phyloP scores from a whole-genome alignment of 2,329 filamentous ascomycete species.

The Verticillium alfalfae region DNA sequence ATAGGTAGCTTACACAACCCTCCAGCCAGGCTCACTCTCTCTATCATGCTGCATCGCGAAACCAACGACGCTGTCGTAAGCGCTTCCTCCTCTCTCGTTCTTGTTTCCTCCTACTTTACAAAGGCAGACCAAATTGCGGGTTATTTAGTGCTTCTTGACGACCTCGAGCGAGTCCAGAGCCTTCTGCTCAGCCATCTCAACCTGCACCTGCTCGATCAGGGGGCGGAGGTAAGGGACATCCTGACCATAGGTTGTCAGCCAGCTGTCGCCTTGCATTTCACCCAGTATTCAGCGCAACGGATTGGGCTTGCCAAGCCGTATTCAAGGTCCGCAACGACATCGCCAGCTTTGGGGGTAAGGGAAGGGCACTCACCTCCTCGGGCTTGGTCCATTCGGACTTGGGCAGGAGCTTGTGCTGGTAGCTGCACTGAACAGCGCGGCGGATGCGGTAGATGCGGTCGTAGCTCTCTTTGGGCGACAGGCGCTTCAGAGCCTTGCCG shows the following conservation, averaged over 20 bases:
- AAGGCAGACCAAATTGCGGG: constrained; percentile 5
- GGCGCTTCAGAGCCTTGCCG: constrained; percentile 83
- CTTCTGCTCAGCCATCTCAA: constrained; percentile 44
- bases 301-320: neutral
- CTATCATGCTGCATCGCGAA: neutral
- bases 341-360: neutral
- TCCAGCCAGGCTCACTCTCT: neutral
- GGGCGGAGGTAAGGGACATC: constrained; percentile 50
- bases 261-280: neutral
- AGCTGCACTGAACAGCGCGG: constrained; percentile 77
- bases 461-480: constrained; percentile 84
- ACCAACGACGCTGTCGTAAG: neutral
- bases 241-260: constrained; percentile 20
- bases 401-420: constrained; percentile 60
- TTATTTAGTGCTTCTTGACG: constrained; percentile 32
- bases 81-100: neutral
- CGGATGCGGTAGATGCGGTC: constrained; percentile 97
- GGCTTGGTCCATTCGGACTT: constrained; percentile 56
- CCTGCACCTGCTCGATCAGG: constrained; percentile 46
- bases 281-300: neutral
- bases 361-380: constrained; percentile 35
- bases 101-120: neutral
- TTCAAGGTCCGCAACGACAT: neutral
- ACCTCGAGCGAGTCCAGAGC: constrained; percentile 45
- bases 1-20: constrained; percentile 9